Percentiles rank a stretch among this genome's conserved stretches.
These are phyloP conservation scores for Escallonia herrerae DNA, from an alignment of 129 eudicot genomes.

Conservation along the genomic window DNA sequence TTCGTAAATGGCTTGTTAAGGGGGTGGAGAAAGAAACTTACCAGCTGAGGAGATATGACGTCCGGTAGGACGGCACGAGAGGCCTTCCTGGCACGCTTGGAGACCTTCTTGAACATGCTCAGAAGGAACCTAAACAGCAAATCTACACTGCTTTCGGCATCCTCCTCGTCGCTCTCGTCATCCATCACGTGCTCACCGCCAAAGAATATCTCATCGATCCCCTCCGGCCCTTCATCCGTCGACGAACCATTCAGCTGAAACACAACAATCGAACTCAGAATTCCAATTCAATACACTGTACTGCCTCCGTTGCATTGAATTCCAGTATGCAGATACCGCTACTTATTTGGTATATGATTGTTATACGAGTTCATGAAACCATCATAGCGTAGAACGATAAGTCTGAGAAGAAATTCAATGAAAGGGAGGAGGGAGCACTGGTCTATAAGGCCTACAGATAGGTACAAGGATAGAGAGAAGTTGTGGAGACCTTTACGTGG, in stretches of 20 bases:
- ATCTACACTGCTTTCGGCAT: conserved; percentile 26
- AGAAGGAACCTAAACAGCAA: conserved; percentile 20
- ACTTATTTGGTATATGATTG: no score
- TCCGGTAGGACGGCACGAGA: conserved; percentile 25
- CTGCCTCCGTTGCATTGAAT: neutral
- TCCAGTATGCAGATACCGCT: no score
- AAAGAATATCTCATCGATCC: conserved; percentile 3
- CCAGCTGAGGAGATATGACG: conserved; percentile 26
- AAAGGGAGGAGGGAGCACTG: no score
- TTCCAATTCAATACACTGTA: no score
- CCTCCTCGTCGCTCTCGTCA: conserved; percentile 15
- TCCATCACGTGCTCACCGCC: conserved; percentile 4
- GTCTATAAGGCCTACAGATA: neutral
- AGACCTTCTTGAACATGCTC: conserved; percentile 29
- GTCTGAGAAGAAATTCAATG: no score
- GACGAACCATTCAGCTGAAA: conserved; percentile 7
- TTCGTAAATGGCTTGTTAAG: no score
- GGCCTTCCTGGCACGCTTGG: conserved; percentile 23
- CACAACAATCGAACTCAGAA: neutral
- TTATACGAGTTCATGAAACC: no score
- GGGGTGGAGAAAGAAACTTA: neutral
- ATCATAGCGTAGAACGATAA: no score
- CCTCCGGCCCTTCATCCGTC: neutral
- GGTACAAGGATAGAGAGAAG: neutral
- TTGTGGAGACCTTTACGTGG: conserved; percentile 7